Evolutionary conservation across 139 green algal genomes (phyloP).

Genomic region (Desmodesmus armatus): DNA sequence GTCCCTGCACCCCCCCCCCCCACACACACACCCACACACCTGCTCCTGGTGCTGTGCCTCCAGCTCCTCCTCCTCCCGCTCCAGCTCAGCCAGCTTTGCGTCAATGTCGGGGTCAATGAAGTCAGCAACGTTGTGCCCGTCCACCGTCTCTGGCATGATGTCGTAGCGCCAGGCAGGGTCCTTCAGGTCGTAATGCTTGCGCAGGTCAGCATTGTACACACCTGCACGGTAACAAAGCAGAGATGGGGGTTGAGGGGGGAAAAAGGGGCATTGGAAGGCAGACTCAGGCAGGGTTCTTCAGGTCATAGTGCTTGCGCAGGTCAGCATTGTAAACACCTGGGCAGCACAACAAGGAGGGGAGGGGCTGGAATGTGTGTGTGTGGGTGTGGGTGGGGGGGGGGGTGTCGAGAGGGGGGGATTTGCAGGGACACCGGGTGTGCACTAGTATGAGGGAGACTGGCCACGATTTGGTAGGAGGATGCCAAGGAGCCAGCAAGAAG

Average conservation of each 20-base stretch:
- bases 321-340: constrained; percentile 93
- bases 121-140: constrained; percentile 97
- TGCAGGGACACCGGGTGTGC: too few relatives aligned
- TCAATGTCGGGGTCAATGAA: constrained; percentile 99
- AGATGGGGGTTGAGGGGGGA: background rate
- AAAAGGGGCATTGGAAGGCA: too few relatives aligned
- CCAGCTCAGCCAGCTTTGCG: constrained; percentile 91
- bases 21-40: background rate
- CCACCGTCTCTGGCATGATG: constrained; percentile 97
- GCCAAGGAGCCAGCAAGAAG: too few relatives aligned
- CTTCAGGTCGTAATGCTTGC: constrained; percentile 90
- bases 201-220: constrained; percentile 92
- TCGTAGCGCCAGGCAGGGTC: constrained; percentile 81
- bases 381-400: too few relatives aligned
- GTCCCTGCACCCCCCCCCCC: background rate
- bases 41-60: constrained; percentile 47
- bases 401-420: too few relatives aligned
- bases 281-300: constrained; percentile 77
- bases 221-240: too few relatives aligned
- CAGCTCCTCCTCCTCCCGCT: constrained; percentile 81
- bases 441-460: too few relatives aligned
- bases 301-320: constrained; percentile 88
- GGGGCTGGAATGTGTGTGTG: too few relatives aligned
- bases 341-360: too few relatives aligned
- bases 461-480: too few relatives aligned